Conservation (phyloP, 441 rosid genomes). For the Populus hybrid region DNA sequence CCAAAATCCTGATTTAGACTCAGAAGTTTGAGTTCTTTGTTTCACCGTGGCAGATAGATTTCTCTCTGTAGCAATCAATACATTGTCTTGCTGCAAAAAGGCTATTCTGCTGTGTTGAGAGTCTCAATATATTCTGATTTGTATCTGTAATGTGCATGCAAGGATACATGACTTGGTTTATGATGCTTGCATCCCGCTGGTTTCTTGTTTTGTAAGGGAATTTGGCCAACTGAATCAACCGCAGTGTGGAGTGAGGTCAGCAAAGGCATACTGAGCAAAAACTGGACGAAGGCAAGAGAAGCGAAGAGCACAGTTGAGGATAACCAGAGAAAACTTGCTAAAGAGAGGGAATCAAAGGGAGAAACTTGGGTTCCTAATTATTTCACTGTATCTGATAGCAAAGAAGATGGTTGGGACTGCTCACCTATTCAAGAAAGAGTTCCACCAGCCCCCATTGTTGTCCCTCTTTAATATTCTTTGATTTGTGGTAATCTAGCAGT, state of each 20-base stretch:
- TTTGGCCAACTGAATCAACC: slow-evolving; percentile 56
- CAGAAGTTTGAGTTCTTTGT: background rate
- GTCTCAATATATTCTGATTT: no score
- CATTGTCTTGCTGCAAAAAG: background rate
- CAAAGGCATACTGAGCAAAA: slow-evolving; percentile 43
- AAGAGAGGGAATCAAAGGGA: slow-evolving; percentile 39
- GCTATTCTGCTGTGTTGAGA: background rate
- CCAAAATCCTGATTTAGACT: background rate
- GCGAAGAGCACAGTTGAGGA: slow-evolving; percentile 65
- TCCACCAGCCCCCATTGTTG: slow-evolving; percentile 68
- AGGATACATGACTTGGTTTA: background rate
- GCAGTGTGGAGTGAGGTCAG: slow-evolving; percentile 67
- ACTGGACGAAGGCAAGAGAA: slow-evolving; percentile 75
- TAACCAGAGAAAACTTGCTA: slow-evolving; percentile 49
- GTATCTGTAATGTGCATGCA: background rate
- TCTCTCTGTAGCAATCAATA: background rate
- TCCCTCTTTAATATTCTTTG: slow-evolving; percentile 31
- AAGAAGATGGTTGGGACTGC: slow-evolving; percentile 61
- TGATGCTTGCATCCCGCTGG: background rate
- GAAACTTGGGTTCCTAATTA: slow-evolving; percentile 64
- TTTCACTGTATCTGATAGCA: slow-evolving; percentile 39
- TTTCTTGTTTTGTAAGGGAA: slow-evolving; percentile 31
- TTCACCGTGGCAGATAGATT: background rate
- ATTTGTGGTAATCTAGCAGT: background rate
- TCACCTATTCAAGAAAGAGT: slow-evolving; percentile 49